Conservation (phyloP, 768 basidiomycete species). For the Fomitopsis pulvina region DNA sequence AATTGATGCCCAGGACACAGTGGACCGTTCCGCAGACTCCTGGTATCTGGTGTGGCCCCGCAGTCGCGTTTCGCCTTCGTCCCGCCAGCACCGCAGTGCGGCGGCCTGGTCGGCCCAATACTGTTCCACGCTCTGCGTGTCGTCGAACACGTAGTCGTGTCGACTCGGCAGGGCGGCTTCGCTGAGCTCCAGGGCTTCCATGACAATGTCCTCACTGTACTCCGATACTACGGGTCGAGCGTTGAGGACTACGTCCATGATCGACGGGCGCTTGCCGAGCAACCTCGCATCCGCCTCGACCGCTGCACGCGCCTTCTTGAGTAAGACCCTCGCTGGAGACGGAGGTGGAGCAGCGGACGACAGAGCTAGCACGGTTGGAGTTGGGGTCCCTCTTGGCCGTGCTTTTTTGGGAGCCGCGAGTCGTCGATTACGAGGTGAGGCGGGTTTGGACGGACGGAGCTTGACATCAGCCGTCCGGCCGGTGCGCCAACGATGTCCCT, state of each 20-base stretch:
- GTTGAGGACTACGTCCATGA: slow-evolving; percentile 46
- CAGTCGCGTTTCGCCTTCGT: background rate
- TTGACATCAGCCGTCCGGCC: background rate
- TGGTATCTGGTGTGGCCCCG: slow-evolving; percentile 11
- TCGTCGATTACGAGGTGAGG: background rate
- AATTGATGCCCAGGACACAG: slow-evolving; percentile 22
- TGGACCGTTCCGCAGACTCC: slow-evolving; percentile 43
- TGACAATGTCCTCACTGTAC: slow-evolving; percentile 24
- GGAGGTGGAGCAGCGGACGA: slow-evolving; percentile 7
- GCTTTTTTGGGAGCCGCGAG: background rate
- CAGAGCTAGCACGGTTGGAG: background rate
- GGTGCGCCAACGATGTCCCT: background rate
- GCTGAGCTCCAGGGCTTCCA: slow-evolving; percentile 23
- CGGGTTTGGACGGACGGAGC: background rate
- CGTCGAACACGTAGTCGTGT: slow-evolving; percentile 21
- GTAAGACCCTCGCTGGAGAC: slow-evolving; percentile 12
- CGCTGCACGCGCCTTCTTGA: slow-evolving; percentile 16
- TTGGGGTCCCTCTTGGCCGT: background rate
- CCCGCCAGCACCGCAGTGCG: slow-evolving; percentile 13
- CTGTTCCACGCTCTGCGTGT: slow-evolving; percentile 26
- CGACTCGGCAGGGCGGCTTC: slow-evolving; percentile 8
- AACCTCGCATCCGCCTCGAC: slow-evolving; percentile 22
- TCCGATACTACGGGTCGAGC: slow-evolving; percentile 25
- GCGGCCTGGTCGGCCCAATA: slow-evolving; percentile 33
- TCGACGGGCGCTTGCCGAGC: slow-evolving; percentile 27